Conservation (phyloP, 345 rosid genomes). For the Euphorbia pulcherrima region DNA sequence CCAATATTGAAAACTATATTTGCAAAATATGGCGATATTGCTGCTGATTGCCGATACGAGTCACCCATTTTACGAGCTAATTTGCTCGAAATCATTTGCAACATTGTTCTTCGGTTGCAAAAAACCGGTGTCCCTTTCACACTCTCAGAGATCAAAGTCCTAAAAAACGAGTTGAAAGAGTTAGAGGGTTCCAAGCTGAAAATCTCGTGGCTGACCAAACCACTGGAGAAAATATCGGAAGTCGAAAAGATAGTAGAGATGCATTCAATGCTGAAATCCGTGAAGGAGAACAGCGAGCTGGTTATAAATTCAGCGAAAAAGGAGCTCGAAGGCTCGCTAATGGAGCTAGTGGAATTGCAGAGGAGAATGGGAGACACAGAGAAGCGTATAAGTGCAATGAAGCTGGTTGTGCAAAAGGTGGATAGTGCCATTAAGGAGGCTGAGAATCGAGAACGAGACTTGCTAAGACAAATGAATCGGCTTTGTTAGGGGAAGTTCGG, state of each 20-base stretch:
- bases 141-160: constrained; percentile 5
- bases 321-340: constrained; percentile 11
- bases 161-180: constrained; percentile 9
- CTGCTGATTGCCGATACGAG: constrained; percentile 4
- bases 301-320: constrained; percentile 10
- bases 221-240: constrained; percentile 12
- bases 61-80: neutral
- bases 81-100: constrained; percentile 7
- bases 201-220: constrained; percentile 11
- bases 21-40: constrained; percentile 16
- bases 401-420: constrained; percentile 9
- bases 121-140: constrained; percentile 3
- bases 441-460: neutral
- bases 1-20: constrained; percentile 9
- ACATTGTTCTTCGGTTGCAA: constrained; percentile 8
- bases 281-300: constrained; percentile 7
- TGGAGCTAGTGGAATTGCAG: constrained; percentile 13
- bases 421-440: constrained; percentile 14
- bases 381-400: constrained; percentile 14
- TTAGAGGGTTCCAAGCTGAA: constrained; percentile 9
- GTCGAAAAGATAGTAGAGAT: constrained; percentile 3
- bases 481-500: neutral
- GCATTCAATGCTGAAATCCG: constrained; percentile 9
- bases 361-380: constrained; percentile 13
- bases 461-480: constrained; percentile 5